Base-by-base conservation (phyloP, 2,329 filamentous ascomycete genomes). In the Aureobasidium sp. region DNA sequence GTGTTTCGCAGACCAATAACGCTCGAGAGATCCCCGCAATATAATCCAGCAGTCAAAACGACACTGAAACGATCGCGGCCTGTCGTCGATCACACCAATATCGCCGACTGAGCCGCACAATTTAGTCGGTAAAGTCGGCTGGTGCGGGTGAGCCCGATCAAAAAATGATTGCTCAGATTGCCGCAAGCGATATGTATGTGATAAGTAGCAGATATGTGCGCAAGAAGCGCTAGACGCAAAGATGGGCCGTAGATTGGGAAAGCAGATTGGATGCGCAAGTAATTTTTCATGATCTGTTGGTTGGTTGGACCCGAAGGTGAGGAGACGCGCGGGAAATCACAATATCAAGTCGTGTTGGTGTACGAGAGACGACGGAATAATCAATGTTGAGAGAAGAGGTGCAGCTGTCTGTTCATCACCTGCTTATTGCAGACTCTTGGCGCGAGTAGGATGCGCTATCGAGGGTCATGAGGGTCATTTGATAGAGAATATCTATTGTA, bases 381-480 rank as follows among this genome's bases (percentile, higher is more conserved):
- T 30, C 27, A 6, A 17, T 22, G 44, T 19, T 48, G 21, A 37
- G 21, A 16, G 14, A 30, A 30, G 27, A 39, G 34, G 30, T 39
- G 45, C 45, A 49, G 44, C 17, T 10, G 44, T 27, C 44, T 37
- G 44, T 24, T 30, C n/a, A 48, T 48, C 44, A 48, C 44, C 30
- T 48, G 44, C 44, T 48, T 8, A 17, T 35, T 37, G n/a, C 21
- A 37, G 44, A 12, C 24, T 21, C 34, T 38, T 49, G 45, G 34
- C 45, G 34, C 34, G 34, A 49, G 45, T 14, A 49, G 45, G 34
- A 49, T 49, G 45, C 45, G 34, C 45, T 49, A 49, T 47, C 44
- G n/a, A 35, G 8, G 30, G 17, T 22, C 6, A 14, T 16, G 32
- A 14, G 27, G 12, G 41, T 22, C 41, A 19, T n/a, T n/a, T n/a